Base-by-base conservation (phyloP, 495 filamentous ascomycete genomes). In the Penicillium angulare region DNA sequence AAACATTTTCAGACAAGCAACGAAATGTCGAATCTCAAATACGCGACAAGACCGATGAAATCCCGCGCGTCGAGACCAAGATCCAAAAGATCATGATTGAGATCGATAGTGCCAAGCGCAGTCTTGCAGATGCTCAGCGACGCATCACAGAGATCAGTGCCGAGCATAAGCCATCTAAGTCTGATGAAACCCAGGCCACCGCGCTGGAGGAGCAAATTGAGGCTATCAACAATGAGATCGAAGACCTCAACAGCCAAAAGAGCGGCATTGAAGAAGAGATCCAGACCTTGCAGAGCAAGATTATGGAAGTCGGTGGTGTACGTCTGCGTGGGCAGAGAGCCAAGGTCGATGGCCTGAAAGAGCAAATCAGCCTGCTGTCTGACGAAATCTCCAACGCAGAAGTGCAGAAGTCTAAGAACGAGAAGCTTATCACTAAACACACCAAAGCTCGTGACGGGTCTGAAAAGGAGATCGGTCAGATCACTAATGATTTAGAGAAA, bases 251-350 rank as follows among this genome's bases (percentile, higher is more conserved):
- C 46, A 72, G 78, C 17, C 89, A 97, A 65, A 96, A 88, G 32
- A 76, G 86, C 13, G 89, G 84, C 22, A 84, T 96, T 17, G 95
- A 98, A 58, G 83, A 86, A 32, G 93, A 96, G 66, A 96, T 98
- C 56, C 89, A 93, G 68, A 75, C 73, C 2, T 77, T 98, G 16
- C 92, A 97, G 66, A 86, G 89, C 75, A 95, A 93, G 75, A 97
- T 98, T 59, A 97, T 97, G 92, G 87, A 96, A 69, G 85, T 95
- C 47, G 93, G 93, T 52, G 93, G 93, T 71, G 91, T 97, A 36
- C 86, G 88, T 64, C 83, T 98, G 8, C 84, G 93, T 38, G 81
- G 85, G 20, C 92, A 97, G 63, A 92, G 93, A 59, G 86, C 88
- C 24, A 96, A 88, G 71, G 92, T 98, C n/a, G 93, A 97, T 67